Percentiles rank a stretch among this genome's conserved stretches.
Conservation (phyloP, 225 moss, liverwort and hornwort genomes). For the Sphagnum contortum region DNA sequence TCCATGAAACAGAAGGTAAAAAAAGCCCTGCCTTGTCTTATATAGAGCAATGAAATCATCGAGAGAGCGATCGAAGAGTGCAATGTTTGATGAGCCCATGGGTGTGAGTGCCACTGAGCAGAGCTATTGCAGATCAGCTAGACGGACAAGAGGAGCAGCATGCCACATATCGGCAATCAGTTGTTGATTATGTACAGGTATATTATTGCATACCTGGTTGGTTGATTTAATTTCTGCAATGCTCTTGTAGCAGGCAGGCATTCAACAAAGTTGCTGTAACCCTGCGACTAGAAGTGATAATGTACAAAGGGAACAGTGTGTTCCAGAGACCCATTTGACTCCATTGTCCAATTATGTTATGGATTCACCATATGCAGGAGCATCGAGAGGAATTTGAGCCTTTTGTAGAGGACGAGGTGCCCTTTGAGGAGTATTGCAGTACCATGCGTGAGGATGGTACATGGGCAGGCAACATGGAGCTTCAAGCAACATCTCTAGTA, state of each 20-base stretch:
- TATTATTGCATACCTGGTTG: background rate
- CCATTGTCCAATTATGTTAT: too few species aligned
- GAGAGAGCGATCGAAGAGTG: background rate
- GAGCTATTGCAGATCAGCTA: constrained; percentile 87
- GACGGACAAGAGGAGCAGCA: constrained; percentile 86
- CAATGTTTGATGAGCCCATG: background rate
- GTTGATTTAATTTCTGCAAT: background rate
- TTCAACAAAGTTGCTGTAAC: background rate
- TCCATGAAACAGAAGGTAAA: too few species aligned
- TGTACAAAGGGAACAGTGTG: too few species aligned
- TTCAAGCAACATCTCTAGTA: constrained; percentile 85
- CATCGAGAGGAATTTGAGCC: constrained; percentile 94
- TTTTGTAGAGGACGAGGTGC: constrained; percentile 89
- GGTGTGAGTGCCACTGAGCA: constrained; percentile 10
- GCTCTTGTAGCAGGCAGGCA: background rate
- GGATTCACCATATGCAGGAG: constrained; percentile 22
- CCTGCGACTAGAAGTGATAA: constrained; percentile 1
- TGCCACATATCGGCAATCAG: constrained; percentile 65
- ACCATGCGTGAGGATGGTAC: constrained; percentile 79
- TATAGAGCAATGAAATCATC: too few species aligned
- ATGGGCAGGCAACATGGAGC: constrained; percentile 98
- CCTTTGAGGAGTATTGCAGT: constrained; percentile 84
- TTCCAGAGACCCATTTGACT: too few species aligned
- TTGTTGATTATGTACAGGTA: constrained; percentile 83
- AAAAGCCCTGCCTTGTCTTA: too few species aligned